phyloP scores from a whole-genome alignment of 768 basidiomycete species.

The Kwoniella bestiolae region DNA sequence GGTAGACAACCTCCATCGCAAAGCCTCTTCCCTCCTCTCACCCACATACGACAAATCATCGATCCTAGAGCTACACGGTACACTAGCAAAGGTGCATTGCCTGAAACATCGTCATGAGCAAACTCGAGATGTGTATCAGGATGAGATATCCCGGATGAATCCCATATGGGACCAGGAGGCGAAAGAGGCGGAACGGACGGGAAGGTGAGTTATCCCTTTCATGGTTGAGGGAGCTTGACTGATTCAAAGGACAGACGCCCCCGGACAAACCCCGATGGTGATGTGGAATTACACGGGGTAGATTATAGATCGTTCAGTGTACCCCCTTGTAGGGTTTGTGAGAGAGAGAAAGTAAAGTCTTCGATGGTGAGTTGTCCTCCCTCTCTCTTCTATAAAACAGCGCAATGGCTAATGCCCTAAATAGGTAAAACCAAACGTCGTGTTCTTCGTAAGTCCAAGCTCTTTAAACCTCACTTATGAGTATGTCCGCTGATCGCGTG shows the following conservation, averaged over 20 bases:
- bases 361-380: constrained; percentile 62
- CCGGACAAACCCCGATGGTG: constrained; percentile 90
- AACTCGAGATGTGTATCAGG: constrained; percentile 72
- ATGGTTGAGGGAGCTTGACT: not conserved
- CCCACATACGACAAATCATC: constrained; percentile 57
- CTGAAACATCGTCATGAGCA: constrained; percentile 69
- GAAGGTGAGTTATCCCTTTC: constrained; percentile 23
- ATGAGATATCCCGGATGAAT: constrained; percentile 71
- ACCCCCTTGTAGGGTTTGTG: constrained; percentile 75
- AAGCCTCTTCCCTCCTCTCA: constrained; percentile 61
- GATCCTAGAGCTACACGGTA: constrained; percentile 87
- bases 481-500: not conserved
- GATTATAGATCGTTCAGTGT: constrained; percentile 77
- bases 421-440: constrained; percentile 77
- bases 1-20: constrained; percentile 93
- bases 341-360: constrained; percentile 64
- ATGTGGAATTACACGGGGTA: constrained; percentile 81
- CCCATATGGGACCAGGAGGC: constrained; percentile 71
- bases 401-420: not conserved
- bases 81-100: constrained; percentile 82
- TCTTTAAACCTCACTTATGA: too few relatives aligned
- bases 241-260: constrained; percentile 61
- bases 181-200: constrained; percentile 64
- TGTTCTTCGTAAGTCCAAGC: constrained; percentile 66
- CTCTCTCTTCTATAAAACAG: not conserved